Evolutionary conservation across 225 moss, liverwort and hornwort species (phyloP), one percentile per base, ranked within the genome.

Genomic region (Ulota crispa): DNA sequence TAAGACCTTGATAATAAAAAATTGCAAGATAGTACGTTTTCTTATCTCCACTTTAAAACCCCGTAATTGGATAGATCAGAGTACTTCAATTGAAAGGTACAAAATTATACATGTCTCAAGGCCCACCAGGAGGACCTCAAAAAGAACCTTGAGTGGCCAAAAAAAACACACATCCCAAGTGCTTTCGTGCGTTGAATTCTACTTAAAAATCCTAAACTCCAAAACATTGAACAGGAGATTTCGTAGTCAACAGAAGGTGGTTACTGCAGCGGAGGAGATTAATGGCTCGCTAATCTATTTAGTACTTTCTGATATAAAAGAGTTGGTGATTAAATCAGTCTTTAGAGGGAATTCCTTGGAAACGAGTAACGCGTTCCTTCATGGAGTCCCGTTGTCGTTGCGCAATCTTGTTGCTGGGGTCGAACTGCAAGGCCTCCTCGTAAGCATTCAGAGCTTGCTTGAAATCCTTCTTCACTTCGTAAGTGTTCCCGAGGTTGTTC

Each of bases 401-500:
- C 32, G 99, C 96, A 85, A 96, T 86, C 80, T 92, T 89, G 86
- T 99, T 99, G 60, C 84, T 87, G 14, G 99, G 96, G 73, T 96
- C 99, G 75, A 99, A 92, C 84, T 93, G 99, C 83, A 99, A 79
- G 42, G 91, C 94, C 82, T 96, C 96, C 41, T 99, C 91, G 16
- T 96, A 99, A 3, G 96, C 91, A 80, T 87, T 82, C 67, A 96
- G 85, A 41, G 96, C 94, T 71, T 87, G 82, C 69, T 70, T 68
- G 60, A 87, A 93, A 24, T 96, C 88, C 78, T 92, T 94, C 70
- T 93, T 91, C 27, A 85, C 81, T 86, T 99, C 96, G 66, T 93
- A 93, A 0, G 86, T 94, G 61, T 99, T 96, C 23, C 92, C 96
- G 66, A 99, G 83, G 85, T 99, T 99, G 81, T 94, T 99, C 96